phyloP scores from a whole-genome alignment of 257 asterid species.

The Plantago elongata region DNA sequence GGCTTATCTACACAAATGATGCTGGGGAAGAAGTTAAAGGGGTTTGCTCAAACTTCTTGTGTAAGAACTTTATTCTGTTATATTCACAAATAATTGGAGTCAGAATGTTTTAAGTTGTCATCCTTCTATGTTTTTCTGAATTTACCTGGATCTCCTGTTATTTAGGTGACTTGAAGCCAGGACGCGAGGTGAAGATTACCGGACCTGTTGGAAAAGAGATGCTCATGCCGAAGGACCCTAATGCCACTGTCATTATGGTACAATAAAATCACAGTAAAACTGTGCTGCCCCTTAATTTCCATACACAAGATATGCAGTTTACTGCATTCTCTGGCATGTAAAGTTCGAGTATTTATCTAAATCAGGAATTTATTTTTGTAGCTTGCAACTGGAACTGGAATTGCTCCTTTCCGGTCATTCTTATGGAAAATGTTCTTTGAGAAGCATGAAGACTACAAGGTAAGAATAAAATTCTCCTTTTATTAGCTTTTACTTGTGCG shows the following conservation, averaged over 20 bases:
- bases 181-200: conserved; percentile 72
- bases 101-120: not conserved
- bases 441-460: conserved; percentile 88
- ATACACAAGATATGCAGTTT: not conserved
- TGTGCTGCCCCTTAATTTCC: not conserved
- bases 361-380: conserved; percentile 25
- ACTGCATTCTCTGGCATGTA: conserved; percentile 7
- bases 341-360: conserved; percentile 3
- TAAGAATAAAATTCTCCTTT: conserved; percentile 10
- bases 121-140: not conserved
- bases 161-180: conserved; percentile 93
- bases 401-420: conserved; percentile 93
- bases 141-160: conserved; percentile 3
- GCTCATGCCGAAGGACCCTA: conserved; percentile 98
- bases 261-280: not conserved
- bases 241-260: conserved; percentile 80
- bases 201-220: conserved; percentile 99
- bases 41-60: conserved; percentile 96
- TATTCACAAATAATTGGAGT: not conserved
- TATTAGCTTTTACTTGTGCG: no score
- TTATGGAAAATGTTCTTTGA: conserved; percentile 98
- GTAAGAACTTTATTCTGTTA: conserved; percentile 39
- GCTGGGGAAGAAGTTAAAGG: conserved; percentile 82
- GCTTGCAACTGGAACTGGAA: conserved; percentile 98
- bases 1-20: conserved; percentile 90